These are phyloP conservation scores for Marchantia polymorpha DNA, from an alignment of 225 moss, liverwort and hornwort species.

Conservation along the genomic window DNA sequence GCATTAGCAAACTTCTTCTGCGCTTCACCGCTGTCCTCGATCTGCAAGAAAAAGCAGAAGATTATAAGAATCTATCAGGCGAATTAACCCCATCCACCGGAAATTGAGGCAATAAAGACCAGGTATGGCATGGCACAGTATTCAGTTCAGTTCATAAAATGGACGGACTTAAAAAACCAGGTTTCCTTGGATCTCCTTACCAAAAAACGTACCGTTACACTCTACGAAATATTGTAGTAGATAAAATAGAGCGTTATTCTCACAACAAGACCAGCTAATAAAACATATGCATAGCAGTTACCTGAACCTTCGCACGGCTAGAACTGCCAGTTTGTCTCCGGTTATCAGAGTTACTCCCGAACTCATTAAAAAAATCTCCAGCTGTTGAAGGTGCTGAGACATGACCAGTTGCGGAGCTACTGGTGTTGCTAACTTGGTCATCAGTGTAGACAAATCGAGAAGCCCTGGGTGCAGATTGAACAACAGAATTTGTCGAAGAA, in stretches of 20 bases:
- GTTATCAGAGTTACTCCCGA: slow-evolving; percentile 52
- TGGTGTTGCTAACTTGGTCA: slow-evolving; percentile 56
- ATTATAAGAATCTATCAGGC: too few relatives aligned
- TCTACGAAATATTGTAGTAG: too few relatives aligned
- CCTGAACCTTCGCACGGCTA: slow-evolving; percentile 64
- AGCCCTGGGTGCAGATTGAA: slow-evolving; percentile 68
- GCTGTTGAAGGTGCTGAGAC: slow-evolving; percentile 69
- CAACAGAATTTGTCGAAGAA: slow-evolving; percentile 43
- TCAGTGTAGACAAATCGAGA: slow-evolving; percentile 90
- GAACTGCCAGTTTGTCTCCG: slow-evolving; percentile 52
- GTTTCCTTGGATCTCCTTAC: too few relatives aligned
- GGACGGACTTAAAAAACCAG: too few relatives aligned
- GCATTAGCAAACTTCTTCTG: slow-evolving; percentile 94
- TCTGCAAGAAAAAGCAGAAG: slow-evolving; percentile 36
- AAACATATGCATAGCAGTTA: slow-evolving; percentile 10
- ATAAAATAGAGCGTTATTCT: too few relatives aligned
- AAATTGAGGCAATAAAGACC: too few relatives aligned
- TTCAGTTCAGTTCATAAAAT: not conserved
- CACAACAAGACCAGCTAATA: too few relatives aligned
- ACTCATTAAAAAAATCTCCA: slow-evolving; percentile 81
- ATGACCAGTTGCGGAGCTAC: slow-evolving; percentile 60
- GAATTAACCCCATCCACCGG: too few relatives aligned
- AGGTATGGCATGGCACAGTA: too few relatives aligned
- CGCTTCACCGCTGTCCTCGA: slow-evolving; percentile 81
- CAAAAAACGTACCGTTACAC: too few relatives aligned